phyloP scores from a whole-genome alignment of 2,329 filamentous ascomycete species.

The Camptophora hylomeconis region DNA sequence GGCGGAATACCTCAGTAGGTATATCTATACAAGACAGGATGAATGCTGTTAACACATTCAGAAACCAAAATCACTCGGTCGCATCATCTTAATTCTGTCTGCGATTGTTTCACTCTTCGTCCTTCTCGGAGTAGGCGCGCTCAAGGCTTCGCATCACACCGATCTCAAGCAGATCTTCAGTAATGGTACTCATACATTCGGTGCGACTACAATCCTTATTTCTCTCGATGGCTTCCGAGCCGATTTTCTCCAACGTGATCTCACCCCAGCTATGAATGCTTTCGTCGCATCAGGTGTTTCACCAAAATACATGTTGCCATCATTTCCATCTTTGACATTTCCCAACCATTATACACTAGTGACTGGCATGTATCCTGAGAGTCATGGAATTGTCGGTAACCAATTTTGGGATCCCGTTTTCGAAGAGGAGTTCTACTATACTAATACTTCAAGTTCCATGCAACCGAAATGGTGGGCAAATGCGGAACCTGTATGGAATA shows the following conservation, averaged over 20 bases:
- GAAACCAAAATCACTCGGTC: too few relatives aligned
- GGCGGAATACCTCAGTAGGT: too few relatives aligned
- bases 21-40: too few relatives aligned
- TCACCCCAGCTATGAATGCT: constrained; percentile 70
- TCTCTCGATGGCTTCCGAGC: constrained; percentile 93
- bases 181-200: constrained; percentile 83
- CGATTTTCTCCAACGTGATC: constrained; percentile 70
- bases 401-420: constrained; percentile 79
- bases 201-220: constrained; percentile 82
- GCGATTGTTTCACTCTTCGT: constrained; percentile 41
- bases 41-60: too few relatives aligned
- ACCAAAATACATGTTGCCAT: constrained; percentile 82
- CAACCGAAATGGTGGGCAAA: constrained; percentile 95
- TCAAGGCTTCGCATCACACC: constrained; percentile 35
- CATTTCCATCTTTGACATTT: constrained; percentile 92
- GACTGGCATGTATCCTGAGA: constrained; percentile 83
- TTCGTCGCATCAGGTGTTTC: constrained; percentile 77
- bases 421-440: constrained; percentile 76
- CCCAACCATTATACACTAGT: constrained; percentile 91
- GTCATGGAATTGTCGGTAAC: constrained; percentile 86
- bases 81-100: constrained; percentile 14
- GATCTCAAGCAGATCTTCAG: constrained; percentile 27
- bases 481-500: constrained; percentile 87
- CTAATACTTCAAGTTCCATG: constrained; percentile 60
- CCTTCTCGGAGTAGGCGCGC: constrained; percentile 42